Base-by-base conservation (phyloP, 2,329 filamentous ascomycete species). In the Penicillium corylophilum region DNA sequence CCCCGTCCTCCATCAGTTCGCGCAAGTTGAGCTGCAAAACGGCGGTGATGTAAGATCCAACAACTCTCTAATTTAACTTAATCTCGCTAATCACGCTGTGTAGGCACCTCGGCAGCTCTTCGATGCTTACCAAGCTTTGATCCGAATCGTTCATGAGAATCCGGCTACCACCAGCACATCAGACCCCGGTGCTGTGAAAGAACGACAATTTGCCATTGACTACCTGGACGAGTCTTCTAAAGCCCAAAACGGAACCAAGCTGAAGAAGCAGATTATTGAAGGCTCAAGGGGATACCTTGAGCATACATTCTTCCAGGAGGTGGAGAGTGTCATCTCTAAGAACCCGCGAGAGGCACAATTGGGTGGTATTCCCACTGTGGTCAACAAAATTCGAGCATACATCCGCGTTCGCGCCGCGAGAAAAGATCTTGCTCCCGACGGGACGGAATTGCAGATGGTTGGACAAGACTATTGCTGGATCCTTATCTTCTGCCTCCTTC, bases 331-430 rank as follows among this genome's bases (percentile, higher is more conserved):
- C 36, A 87, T 99, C 54, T 80, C 83, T 35, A 95, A 88, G 71
- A 90, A 94, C 67, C 91, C 92, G 2, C 84, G 87, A 49, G 92
- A 96, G 67, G 93, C 94, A 26, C 89, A 89, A 66, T 82, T 96
- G 38, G 94, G 94, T 53, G 94, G 94, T 58, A 83, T 91, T 36
- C 94, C 94, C 1, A 90, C 92, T 48, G 83, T 90, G 20, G 82
- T 92, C 59, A 95, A 89, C 77, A 95, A 95, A 74, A 87, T 96
- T 66, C 90, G 90, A 66, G 94, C 90, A 7, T 99, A 93, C 67
- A 90, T 99, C 61, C 85, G 92, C 44, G 80, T 96, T 51, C 85
- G 89, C 54, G 83, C 86, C 38, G 81, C 83, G 1, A 84, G 90
- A 53, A 95, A 92, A 72, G 90, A 95, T 65, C 81, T 97, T 39